Conservation (phyloP, 2,329 filamentous ascomycete genomes). For the Ophiocordyceps polyrhachis-furcata region DNA sequence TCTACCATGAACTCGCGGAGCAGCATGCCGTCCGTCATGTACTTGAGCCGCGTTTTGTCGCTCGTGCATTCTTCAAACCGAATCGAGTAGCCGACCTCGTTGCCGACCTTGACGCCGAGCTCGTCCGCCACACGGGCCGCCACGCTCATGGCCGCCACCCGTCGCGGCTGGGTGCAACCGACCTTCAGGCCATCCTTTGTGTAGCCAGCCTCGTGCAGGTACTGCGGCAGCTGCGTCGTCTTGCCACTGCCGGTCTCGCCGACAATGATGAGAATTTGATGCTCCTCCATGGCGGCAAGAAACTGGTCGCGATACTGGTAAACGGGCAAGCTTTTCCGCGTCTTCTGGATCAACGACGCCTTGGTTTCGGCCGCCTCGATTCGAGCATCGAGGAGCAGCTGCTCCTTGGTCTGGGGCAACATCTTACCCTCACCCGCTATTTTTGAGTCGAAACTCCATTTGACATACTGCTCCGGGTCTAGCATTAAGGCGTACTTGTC, state of each 20-base stretch:
- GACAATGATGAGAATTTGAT: conserved; percentile 80
- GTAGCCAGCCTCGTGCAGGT: conserved; percentile 78
- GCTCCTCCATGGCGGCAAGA: conserved; percentile 64
- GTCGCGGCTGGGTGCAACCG: conserved; percentile 81
- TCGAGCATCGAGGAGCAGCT: conserved; percentile 59
- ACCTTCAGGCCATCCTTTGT: conserved; percentile 72
- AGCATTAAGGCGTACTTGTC: conserved; percentile 87
- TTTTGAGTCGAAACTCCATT: conserved; percentile 60
- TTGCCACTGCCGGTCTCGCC: conserved; percentile 93
- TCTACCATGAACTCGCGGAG: conserved; percentile 80
- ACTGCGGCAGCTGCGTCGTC: conserved; percentile 88
- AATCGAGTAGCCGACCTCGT: conserved; percentile 86
- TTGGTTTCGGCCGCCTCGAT: conserved; percentile 80
- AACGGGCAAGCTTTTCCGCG: conserved; percentile 74
- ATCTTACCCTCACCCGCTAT: conserved; percentile 53
- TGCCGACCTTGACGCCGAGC: conserved; percentile 73
- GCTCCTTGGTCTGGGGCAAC: conserved; percentile 47
- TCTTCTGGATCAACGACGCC: conserved; percentile 76
- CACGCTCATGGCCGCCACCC: conserved; percentile 94
- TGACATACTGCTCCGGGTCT: conserved; percentile 74
- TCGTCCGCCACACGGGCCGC: conserved; percentile 93
- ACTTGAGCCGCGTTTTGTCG: conserved; percentile 83
- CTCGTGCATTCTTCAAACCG: conserved; percentile 86
- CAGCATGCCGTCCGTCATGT: conserved; percentile 95
- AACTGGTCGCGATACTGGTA: conserved; percentile 77